phyloP scores from a whole-genome alignment of 2,329 filamentous ascomycete species.

The Orbilia brochopaga region DNA sequence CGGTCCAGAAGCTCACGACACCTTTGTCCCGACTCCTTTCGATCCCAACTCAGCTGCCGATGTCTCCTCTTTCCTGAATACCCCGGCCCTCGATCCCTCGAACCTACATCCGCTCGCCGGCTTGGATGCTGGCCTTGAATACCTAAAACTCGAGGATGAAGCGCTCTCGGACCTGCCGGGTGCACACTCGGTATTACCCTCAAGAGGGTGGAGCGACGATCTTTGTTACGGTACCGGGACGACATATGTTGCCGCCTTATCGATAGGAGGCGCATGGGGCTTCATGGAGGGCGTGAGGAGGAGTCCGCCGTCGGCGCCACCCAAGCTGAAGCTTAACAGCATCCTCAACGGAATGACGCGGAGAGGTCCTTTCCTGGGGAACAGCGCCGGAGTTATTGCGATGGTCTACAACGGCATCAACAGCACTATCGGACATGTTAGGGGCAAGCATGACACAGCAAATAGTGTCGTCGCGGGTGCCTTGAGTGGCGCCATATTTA shows the following conservation, averaged over 20 bases:
- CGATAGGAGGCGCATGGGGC: constrained; percentile 88
- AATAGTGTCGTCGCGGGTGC: constrained; percentile 87
- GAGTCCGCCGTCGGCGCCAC: constrained; percentile 72
- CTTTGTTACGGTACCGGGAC: constrained; percentile 96
- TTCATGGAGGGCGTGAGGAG: constrained; percentile 84
- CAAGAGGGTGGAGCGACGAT: constrained; percentile 96
- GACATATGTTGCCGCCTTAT: constrained; percentile 86
- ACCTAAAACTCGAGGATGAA: constrained; percentile 91
- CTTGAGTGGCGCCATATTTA: constrained; percentile 92
- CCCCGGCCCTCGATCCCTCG: constrained; percentile 79
- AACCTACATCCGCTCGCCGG: constrained; percentile 91
- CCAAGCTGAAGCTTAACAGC: constrained; percentile 90
- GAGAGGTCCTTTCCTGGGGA: constrained; percentile 91
- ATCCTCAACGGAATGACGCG: constrained; percentile 93
- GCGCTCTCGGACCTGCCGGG: constrained; percentile 84
- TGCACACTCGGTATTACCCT: constrained; percentile 84
- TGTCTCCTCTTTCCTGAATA: constrained; percentile 83
- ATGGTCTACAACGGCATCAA: constrained; percentile 96
- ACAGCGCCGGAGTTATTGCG: constrained; percentile 92
- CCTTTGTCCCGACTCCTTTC: constrained; percentile 67
- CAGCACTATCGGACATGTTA: constrained; percentile 76
- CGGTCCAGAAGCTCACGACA: constrained; percentile 58
- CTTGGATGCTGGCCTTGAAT: constrained; percentile 92
- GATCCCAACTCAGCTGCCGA: constrained; percentile 77
- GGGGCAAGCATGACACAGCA: constrained; percentile 85